Conservation (phyloP, 148 eudicot genomes). For the Rhododendron simsii region DNA sequence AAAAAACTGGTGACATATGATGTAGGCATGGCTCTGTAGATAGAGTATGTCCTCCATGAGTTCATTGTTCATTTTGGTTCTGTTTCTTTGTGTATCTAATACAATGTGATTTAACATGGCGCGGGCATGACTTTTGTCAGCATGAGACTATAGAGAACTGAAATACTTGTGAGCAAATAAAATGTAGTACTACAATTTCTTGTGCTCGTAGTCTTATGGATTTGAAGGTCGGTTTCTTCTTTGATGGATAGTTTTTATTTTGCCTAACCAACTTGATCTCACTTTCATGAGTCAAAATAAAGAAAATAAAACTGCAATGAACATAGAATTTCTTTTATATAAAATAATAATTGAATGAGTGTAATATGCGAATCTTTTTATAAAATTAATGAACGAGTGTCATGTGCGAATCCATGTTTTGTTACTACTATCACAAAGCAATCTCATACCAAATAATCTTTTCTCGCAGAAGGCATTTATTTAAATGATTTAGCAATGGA, state of each 20-base stretch:
- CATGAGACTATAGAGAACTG: background rate
- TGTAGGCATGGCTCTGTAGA: background rate
- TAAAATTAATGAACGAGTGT: too few species aligned
- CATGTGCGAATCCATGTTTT: background rate
- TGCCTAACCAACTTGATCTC: background rate
- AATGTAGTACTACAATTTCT: conserved; percentile 16
- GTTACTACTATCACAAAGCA: background rate
- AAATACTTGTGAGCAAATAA: background rate
- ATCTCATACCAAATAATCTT: background rate
- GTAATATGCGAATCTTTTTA: background rate
- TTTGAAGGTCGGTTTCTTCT: background rate
- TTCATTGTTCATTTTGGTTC: background rate
- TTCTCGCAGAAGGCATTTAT: too few species aligned
- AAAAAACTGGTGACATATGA: background rate
- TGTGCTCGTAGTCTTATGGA: conserved; percentile 13
- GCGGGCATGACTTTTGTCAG: background rate
- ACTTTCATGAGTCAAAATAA: background rate
- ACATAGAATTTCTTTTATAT: too few species aligned
- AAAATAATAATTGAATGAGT: too few species aligned
- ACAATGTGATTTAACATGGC: background rate
- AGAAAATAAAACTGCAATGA: background rate
- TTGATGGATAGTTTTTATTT: background rate
- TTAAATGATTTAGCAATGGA: too few species aligned
- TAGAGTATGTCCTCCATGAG: background rate
- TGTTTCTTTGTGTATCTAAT: background rate